Base-by-base conservation (phyloP, 1,139 yeast genomes). In the Zygosaccharomyces sapae region DNA sequence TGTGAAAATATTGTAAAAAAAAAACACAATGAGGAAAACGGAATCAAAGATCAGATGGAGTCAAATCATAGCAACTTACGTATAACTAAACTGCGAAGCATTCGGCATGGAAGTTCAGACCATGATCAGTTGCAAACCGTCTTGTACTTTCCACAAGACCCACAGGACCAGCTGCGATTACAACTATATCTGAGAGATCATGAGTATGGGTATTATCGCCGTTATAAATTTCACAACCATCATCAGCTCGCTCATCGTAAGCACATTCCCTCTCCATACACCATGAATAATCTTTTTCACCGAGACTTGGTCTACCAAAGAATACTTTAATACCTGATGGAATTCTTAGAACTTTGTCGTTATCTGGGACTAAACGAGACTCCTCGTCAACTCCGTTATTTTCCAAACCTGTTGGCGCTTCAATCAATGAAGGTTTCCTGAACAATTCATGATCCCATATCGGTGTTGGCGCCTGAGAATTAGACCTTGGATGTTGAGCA, bases 161-260 rank as follows among this genome's bases (percentile, higher is more conserved):
- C 37, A 73, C 74, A 0, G 95, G 95, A 0, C 97, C 97, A 1
- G 96, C 95, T 2, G 92, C 85, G 29, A 89, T 73, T 3, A 90
- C 95, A 95, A 95, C 88, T 1, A 84, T 81, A 43, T 81, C 80
- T 4, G 76, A 74, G 47, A 75, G 70, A 45, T 73, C 77, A 13
- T 73, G 62, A 5, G 54, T 49, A 46, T 58, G 55, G 10, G 58
- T 48, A 27, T 54, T 44, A 34, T 45, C 50, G 12, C 44, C 53
- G 30, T 47, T 54, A 54, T 54, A 65, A 49, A 51, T 43, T 10
- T 55, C 57, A 43, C 69, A 66, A 45, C 70, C 60, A 3, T 62
- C 59, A 38, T 59, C 57, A 2, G 51, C 50, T 2, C 63, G 65
- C 3, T 61, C 55, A 6, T 66, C 76, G 1, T 74, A 75, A 38